Base-by-base conservation (phyloP, 148 eudicot species). In the Persicaria tinctoria region DNA sequence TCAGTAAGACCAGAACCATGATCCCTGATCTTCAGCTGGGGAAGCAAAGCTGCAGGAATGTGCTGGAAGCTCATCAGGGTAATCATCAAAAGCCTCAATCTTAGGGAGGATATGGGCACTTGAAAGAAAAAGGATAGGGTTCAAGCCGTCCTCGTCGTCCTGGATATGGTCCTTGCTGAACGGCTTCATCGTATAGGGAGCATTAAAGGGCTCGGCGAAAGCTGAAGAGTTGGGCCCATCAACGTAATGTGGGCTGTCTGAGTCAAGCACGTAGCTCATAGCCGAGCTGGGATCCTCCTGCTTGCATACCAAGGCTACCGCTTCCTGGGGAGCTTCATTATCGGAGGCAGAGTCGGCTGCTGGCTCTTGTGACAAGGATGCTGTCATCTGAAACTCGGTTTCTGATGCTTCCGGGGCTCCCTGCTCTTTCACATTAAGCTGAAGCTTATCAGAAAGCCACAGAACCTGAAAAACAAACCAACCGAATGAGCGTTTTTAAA, bases 1-100 rank as follows among this genome's bases (percentile, higher is more conserved):
- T 71, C 78, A 91, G 74, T 80, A 86, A 68, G 89, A 79, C 97
- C 97, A 92, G 80, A 90, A 83, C 74, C 79, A 79, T 23, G 87
- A 82, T 73, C 79, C 77, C 7, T 84, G 90, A 83, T 90, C 96
- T 59, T 84, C 96, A 57, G 75, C 81, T 5, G 82, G 76, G 74
- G 89, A 81, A 20, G 85, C 85, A 69, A 79, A 83, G 80, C 75
- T 77, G 80, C 75, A 79, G 4, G 90, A 80, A 79, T 75, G 79
- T 32, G 79, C 74, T 23, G 87, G 82, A 11, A 70, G 79, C 51
- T 78, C 80, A 70, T 78, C 80, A 0, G 77, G 64, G 63, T 51
- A 82, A 72, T 77, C 76, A 18, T 63, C 78, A 46, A 82, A 47
- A 7, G 16, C 78, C 69, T 77, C 87, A 14, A 82, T 76, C 76